Percentiles rank a stretch among this genome's conserved stretches.
Conservation (phyloP, 2,329 filamentous ascomycete species). For the Pseudogymnoascus sp. region DNA sequence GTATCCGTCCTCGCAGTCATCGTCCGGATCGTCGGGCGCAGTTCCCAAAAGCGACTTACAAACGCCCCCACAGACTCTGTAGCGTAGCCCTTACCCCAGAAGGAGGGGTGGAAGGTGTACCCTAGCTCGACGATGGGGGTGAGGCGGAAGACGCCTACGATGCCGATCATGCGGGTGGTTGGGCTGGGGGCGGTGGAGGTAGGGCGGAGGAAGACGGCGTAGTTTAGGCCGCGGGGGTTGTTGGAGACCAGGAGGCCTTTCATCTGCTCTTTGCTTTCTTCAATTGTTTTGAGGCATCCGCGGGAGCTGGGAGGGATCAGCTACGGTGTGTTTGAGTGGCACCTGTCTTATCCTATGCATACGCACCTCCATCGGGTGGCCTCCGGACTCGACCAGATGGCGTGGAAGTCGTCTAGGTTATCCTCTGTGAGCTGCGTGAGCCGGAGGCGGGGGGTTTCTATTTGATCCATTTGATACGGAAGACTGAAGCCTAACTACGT, state of each 20-base stretch:
- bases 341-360: not conserved
- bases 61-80: slow-evolving; percentile 16
- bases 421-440: not conserved
- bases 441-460: slow-evolving; percentile 10
- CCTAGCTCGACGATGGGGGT: slow-evolving; percentile 14
- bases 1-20: slow-evolving; percentile 24
- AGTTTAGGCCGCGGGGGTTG: slow-evolving; percentile 17
- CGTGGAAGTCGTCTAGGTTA: slow-evolving; percentile 13
- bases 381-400: slow-evolving; percentile 14
- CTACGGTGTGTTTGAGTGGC: not conserved
- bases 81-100: slow-evolving; percentile 18
- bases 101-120: slow-evolving; percentile 16
- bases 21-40: slow-evolving; percentile 9
- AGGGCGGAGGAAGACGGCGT: slow-evolving; percentile 16
- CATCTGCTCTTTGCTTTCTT: slow-evolving; percentile 16
- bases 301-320: not conserved
- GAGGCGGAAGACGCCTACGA: slow-evolving; percentile 10
- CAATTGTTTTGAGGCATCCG: slow-evolving; percentile 14
- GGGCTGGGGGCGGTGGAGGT: not conserved
- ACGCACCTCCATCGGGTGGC: slow-evolving; percentile 15
- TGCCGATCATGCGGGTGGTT: not conserved
- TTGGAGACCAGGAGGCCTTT: slow-evolving; percentile 13
- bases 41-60: not conserved
- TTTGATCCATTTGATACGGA: not conserved
- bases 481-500: not conserved